A percentile compares a stretch with the other conserved stretches of the same genome.
Conservation (phyloP, 129 eudicot species). For the Apium graveolens region DNA sequence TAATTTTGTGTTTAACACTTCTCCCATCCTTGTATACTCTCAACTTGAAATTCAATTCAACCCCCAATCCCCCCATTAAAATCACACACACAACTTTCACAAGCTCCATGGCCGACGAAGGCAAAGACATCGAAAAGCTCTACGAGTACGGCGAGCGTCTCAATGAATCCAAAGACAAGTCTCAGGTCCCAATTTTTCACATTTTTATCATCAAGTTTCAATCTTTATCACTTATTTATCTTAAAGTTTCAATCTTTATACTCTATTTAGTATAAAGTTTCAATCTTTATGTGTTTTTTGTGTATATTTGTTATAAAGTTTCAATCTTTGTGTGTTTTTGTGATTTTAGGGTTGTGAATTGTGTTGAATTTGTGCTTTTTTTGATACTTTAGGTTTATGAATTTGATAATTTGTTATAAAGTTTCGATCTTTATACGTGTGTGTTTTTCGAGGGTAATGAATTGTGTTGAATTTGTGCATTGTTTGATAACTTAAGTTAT, state of each 20-base stretch:
- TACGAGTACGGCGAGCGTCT: constrained; percentile 82
- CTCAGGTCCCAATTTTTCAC: constrained; percentile 37
- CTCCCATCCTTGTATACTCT: no score
- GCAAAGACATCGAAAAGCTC: constrained; percentile 69
- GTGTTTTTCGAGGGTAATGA: no score
- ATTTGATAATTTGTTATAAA: no score
- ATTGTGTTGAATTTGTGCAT: neutral
- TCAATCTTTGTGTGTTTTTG: neutral
- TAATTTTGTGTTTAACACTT: no score
- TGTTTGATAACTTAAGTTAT: neutral
- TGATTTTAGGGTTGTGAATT: neutral
- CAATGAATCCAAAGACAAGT: constrained; percentile 79
- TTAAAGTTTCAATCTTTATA: neutral
- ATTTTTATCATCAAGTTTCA: neutral
- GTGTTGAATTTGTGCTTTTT: neutral
- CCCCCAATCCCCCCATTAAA: no score
- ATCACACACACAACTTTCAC: neutral
- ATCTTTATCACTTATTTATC: neutral
- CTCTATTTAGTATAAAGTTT: no score
- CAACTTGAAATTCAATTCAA: no score
- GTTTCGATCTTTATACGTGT: no score
- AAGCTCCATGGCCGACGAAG: constrained; percentile 63
- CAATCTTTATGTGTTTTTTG: no score
- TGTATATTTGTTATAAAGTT: neutral
- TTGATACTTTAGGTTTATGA: neutral